Evolutionary conservation across 768 basidiomycete genomes (phyloP).

Genomic region (Suillus clintonianus): DNA sequence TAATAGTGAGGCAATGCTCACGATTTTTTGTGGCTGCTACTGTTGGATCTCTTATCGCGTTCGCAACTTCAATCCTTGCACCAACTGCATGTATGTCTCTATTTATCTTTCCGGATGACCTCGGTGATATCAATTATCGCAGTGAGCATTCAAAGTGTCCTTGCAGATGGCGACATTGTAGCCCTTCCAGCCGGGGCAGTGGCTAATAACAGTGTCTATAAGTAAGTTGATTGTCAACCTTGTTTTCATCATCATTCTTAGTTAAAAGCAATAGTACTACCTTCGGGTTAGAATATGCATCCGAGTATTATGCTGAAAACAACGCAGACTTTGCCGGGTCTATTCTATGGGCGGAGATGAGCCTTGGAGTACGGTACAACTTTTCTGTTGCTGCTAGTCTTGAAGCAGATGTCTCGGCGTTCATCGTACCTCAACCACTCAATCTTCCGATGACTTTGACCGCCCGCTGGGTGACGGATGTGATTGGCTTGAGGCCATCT

Average conservation of each 20-base stretch:
- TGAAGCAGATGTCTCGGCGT: constrained; percentile 16
- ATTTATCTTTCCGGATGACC: not conserved
- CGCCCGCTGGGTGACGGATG: constrained; percentile 31
- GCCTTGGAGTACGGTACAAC: constrained; percentile 24
- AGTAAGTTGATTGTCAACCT: constrained; percentile 14
- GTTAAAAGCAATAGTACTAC: constrained; percentile 14
- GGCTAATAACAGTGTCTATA: constrained; percentile 22
- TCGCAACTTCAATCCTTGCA: constrained; percentile 21
- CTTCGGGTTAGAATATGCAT: not conserved
- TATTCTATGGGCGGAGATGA: constrained; percentile 26
- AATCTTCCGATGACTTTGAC: constrained; percentile 17
- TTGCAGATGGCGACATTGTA: constrained; percentile 22
- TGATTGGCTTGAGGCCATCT: constrained; percentile 25
- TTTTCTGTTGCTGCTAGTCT: constrained; percentile 13
- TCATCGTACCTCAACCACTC: constrained; percentile 20
- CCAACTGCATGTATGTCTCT: constrained; percentile 25
- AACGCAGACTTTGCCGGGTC: constrained; percentile 19
- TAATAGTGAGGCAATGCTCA: constrained; percentile 22
- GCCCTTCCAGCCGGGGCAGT: constrained; percentile 27
- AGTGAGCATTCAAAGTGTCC: constrained; percentile 26
- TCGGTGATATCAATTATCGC: not conserved
- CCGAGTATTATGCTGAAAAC: constrained; percentile 4
- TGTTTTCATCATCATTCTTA: not conserved
- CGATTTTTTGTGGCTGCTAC: constrained; percentile 21
- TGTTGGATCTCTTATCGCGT: constrained; percentile 19